Evolutionary conservation across 2,329 filamentous ascomycete species (phyloP).

Genomic region (Fusarium anthophilum): DNA sequence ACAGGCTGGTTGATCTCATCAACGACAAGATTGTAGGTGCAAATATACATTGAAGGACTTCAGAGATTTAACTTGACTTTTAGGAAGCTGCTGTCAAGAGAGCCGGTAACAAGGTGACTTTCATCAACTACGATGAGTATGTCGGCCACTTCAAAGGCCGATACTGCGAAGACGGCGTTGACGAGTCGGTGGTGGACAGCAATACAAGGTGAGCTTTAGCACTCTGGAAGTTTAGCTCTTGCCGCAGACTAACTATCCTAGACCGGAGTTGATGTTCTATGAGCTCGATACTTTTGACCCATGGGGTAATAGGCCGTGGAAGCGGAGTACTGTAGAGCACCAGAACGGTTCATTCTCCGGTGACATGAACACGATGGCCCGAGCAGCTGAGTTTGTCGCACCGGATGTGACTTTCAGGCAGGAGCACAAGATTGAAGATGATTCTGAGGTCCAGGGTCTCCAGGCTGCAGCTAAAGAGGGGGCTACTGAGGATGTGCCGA

Average conservation of each 20-base stretch:
- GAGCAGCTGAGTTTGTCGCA: neutral
- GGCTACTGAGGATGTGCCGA: neutral
- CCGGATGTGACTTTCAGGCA: neutral
- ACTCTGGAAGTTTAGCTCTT: neutral
- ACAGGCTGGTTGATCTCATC: conserved; percentile 2
- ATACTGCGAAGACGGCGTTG: conserved; percentile 2
- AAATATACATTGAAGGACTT: fast-evolving
- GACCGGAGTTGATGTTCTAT: conserved; percentile 13
- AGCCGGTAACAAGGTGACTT: neutral
- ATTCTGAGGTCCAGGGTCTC: neutral
- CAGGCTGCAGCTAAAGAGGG: neutral
- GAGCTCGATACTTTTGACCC: conserved; percentile 1
- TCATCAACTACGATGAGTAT: conserved; percentile 7
- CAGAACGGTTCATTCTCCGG: neutral
- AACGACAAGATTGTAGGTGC: conserved; percentile 1
- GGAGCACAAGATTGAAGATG: neutral
- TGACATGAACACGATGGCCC: neutral
- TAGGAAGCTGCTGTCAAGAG: neutral
- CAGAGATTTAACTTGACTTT: fast-evolving
- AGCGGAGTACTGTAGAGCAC: neutral
- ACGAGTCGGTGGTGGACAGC: neutral
- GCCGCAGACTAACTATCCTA: fast-evolving
- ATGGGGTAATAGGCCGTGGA: neutral
- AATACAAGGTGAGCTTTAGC: neutral
- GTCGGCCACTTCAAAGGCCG: conserved; percentile 2